Percentiles rank a stretch among this genome's conserved stretches.
Evolutionary conservation across 1,284 basidiomycete species (phyloP).

Genomic region (Naganishia cerealis): DNA sequence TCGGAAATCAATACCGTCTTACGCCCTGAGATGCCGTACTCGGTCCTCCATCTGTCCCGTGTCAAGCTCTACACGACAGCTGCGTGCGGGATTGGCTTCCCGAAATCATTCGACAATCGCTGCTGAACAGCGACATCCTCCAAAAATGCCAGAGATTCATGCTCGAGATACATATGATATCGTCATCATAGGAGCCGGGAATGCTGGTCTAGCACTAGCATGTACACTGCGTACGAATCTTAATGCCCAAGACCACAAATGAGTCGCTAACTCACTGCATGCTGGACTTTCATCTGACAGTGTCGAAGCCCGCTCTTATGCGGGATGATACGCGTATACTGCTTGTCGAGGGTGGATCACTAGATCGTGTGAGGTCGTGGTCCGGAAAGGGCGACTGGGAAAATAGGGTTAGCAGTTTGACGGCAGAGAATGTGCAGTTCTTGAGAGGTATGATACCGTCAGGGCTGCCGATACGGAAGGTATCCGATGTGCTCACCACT

Average conservation of each 20-base stretch:
- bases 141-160: conserved; percentile 9
- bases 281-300: conserved; percentile 53
- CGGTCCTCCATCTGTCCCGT: background rate
- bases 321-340: conserved; percentile 63
- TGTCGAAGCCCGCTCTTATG: conserved; percentile 58
- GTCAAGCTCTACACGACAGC: background rate
- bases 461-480: background rate
- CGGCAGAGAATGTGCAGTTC: conserved; percentile 75
- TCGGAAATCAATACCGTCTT: background rate
- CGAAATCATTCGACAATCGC: conserved; percentile 1
- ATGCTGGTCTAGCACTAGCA: conserved; percentile 84
- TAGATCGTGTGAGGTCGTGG: conserved; percentile 72
- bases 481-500: background rate
- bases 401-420: conserved; percentile 86
- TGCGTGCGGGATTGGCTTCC: background rate
- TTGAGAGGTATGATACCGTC: conserved; percentile 62
- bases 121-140: background rate
- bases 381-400: conserved; percentile 65
- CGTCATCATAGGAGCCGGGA: conserved; percentile 91
- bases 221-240: conserved; percentile 70
- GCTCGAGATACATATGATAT: conserved; percentile 63
- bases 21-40: background rate
- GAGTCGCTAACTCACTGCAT: background rate
- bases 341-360: conserved; percentile 75
- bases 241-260: background rate